A percentile compares a stretch with the other conserved stretches of the same genome.
These are phyloP conservation scores for Kondoa subrosea DNA, from an alignment of 768 basidiomycete genomes.

Conservation along the genomic window DNA sequence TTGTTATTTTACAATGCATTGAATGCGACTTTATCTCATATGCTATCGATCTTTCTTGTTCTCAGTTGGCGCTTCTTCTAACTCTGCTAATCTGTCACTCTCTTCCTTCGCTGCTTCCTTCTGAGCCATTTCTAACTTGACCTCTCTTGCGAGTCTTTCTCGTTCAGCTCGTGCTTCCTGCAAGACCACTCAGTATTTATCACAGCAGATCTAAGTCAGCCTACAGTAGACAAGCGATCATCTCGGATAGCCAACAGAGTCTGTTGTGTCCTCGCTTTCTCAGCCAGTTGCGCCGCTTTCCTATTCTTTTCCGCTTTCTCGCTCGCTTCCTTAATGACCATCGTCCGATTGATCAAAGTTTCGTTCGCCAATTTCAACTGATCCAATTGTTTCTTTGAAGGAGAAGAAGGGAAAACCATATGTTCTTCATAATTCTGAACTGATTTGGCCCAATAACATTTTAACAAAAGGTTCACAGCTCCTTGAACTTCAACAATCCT, in stretches of 20 bases:
- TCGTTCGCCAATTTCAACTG: neutral
- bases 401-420: neutral
- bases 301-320: neutral
- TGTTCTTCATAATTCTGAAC: neutral
- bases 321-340: neutral
- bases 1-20: neutral
- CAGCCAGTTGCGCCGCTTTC: neutral
- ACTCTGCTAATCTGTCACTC: neutral
- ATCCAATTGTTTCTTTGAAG: neutral
- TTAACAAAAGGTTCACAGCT: neutral
- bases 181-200: neutral
- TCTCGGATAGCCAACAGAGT: neutral
- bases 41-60: neutral
- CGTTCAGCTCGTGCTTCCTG: neutral
- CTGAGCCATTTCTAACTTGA: neutral
- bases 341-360: neutral
- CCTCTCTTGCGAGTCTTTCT: neutral
- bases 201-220: neutral
- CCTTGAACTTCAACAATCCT: neutral
- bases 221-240: neutral
- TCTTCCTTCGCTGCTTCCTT: neutral
- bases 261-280: neutral
- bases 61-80: neutral
- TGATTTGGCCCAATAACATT: neutral
- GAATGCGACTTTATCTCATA: too few relatives aligned